These are phyloP conservation scores for Kwoniella newhampshirensis DNA, from an alignment of 768 basidiomycete species.

Conservation along the genomic window DNA sequence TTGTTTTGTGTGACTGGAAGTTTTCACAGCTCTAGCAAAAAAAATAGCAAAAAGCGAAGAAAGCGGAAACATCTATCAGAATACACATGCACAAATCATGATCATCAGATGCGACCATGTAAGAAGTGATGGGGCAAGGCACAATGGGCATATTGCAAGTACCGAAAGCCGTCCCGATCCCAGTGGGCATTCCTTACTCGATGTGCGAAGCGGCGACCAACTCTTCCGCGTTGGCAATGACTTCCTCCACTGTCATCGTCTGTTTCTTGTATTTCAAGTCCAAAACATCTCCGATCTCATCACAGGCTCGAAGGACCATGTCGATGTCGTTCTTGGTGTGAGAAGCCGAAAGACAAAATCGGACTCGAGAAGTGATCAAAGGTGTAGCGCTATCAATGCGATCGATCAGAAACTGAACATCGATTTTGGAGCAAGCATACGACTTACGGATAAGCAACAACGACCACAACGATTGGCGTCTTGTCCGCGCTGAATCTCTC, in stretches of 20 bases:
- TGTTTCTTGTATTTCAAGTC: conserved; percentile 78
- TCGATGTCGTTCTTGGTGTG: conserved; percentile 99
- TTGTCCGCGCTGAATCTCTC: conserved; percentile 58
- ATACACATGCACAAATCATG: no score
- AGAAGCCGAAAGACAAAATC: conserved; percentile 90
- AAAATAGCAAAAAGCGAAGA: no score
- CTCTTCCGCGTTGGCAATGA: conserved; percentile 70
- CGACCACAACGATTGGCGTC: conserved; percentile 81
- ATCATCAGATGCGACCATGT: no score
- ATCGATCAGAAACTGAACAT: no score
- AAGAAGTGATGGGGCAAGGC: no score
- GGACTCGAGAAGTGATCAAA: conserved; percentile 78
- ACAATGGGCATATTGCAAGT: no score
- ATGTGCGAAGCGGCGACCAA: conserved; percentile 57
- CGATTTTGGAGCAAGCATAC: background rate
- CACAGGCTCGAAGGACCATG: conserved; percentile 74
- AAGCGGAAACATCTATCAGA: no score
- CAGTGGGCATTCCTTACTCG: no score
- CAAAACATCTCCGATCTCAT: conserved; percentile 85
- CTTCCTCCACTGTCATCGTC: conserved; percentile 75
- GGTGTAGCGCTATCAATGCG: conserved; percentile 64
- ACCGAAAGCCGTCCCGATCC: no score
- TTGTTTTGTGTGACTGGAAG: no score
- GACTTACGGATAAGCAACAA: conserved; percentile 69
- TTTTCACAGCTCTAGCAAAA: no score